phyloP scores from a whole-genome alignment of 805 yeast species.

The Saturnispora sanitii region DNA sequence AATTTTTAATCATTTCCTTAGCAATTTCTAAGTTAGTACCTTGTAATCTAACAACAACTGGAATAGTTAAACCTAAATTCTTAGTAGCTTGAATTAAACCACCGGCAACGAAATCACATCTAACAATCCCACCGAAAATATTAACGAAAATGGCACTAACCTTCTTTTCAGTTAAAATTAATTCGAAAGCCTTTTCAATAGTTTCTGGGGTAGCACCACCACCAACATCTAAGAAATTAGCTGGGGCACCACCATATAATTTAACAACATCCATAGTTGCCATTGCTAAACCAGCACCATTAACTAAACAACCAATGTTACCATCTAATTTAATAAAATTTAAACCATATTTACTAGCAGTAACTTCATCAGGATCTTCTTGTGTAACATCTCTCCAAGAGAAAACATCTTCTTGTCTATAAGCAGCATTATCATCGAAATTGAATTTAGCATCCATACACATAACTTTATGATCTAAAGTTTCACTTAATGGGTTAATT shows the following conservation, averaged over 20 bases:
- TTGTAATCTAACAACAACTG: constrained; percentile 96
- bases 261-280: constrained; percentile 99
- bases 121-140: constrained; percentile 98
- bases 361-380: constrained; percentile 96
- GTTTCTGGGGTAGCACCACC: constrained; percentile 99
- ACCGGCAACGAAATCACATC: constrained; percentile 97
- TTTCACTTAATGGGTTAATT: constrained; percentile 95
- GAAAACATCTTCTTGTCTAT: constrained; percentile 91
- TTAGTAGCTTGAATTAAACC: constrained; percentile 95
- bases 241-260: constrained; percentile 97
- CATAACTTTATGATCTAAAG: constrained; percentile 78
- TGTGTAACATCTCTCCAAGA: constrained; percentile 95
- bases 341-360: constrained; percentile 80
- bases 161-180: constrained; percentile 79
- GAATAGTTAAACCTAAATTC: constrained; percentile 81
- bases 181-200: constrained; percentile 90
- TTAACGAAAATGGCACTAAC: constrained; percentile 95
- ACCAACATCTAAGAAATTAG: constrained; percentile 98
- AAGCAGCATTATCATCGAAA: constrained; percentile 92
- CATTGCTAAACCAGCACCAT: constrained; percentile 99
- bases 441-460: constrained; percentile 99
- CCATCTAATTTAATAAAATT: constrained; percentile 98
- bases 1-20: constrained; percentile 70
- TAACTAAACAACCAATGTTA: constrained; percentile 96
- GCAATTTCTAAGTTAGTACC: constrained; percentile 94